phyloP scores from a whole-genome alignment of 768 basidiomycete species.

The Terana coerulea region DNA sequence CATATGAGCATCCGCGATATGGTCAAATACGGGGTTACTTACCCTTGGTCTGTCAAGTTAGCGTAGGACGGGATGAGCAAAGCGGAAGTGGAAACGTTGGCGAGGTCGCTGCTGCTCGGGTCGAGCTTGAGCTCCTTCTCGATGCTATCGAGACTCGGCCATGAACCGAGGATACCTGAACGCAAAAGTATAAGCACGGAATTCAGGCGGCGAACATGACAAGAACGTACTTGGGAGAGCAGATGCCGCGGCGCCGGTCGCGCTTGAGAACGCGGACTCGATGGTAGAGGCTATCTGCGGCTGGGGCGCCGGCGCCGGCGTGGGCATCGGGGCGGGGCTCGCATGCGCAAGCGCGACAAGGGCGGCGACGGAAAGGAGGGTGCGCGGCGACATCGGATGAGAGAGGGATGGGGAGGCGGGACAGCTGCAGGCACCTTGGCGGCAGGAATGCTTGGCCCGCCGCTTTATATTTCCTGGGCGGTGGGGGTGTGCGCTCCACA shows the following conservation, averaged over 20 bases:
- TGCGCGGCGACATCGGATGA: background rate
- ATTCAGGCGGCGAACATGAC: background rate
- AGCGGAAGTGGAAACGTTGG: constrained; percentile 17
- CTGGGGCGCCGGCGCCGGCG: constrained; percentile 8
- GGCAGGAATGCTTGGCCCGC: background rate
- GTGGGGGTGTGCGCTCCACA: no score
- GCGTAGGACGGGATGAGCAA: constrained; percentile 21
- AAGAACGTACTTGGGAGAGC: constrained; percentile 10
- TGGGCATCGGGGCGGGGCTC: constrained; percentile 1
- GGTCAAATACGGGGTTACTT: background rate
- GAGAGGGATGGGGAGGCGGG: background rate
- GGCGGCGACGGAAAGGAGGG: background rate
- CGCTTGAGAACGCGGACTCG: constrained; percentile 6
- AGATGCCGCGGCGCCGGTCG: constrained; percentile 6
- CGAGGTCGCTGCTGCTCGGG: constrained; percentile 15
- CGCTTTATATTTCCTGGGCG: background rate
- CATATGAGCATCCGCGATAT: background rate
- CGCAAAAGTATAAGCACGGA: no score
- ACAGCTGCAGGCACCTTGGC: background rate
- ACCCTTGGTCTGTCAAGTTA: constrained; percentile 16
- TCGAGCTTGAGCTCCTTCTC: constrained; percentile 17
- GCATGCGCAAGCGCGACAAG: background rate
- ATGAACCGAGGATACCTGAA: constrained; percentile 17
- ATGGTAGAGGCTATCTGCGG: background rate
- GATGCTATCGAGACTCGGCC: constrained; percentile 21